These are phyloP conservation scores for Fraxinus excelsior DNA, from an alignment of 257 asterid genomes.

Conservation along the genomic window DNA sequence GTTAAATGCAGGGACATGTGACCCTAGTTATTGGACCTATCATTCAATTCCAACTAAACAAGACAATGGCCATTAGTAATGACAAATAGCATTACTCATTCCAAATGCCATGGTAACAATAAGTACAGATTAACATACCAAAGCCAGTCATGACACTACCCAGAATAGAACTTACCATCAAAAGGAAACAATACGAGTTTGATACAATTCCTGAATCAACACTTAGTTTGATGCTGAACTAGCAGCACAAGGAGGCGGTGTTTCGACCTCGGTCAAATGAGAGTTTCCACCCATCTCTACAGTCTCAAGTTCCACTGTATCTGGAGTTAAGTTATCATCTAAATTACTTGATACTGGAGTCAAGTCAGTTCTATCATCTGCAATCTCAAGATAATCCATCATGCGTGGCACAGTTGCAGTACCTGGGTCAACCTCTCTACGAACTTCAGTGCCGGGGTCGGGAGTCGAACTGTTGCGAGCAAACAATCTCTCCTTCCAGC, in stretches of 20 bases:
- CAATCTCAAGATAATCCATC: conserved; percentile 69
- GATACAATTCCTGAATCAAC: conserved; percentile 23
- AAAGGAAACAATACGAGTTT: conserved; percentile 14
- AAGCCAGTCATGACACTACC: background rate
- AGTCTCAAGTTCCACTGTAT: conserved; percentile 31
- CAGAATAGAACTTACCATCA: conserved; percentile 28
- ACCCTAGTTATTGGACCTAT: too few species aligned
- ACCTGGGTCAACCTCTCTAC: conserved; percentile 44
- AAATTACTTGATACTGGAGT: conserved; percentile 40
- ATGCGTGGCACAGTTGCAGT: conserved; percentile 48
- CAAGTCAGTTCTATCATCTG: conserved; percentile 42
- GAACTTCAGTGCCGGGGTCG: conserved; percentile 48
- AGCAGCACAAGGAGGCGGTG: conserved; percentile 52
- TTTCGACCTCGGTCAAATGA: conserved; percentile 43
- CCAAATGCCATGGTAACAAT: background rate
- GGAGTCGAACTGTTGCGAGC: conserved; percentile 56
- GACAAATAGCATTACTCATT: too few species aligned
- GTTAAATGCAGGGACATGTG: too few species aligned
- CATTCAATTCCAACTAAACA: too few species aligned
- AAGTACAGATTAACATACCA: background rate
- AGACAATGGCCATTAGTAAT: too few species aligned
- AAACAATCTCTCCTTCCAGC: conserved; percentile 94
- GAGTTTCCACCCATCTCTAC: conserved; percentile 30
- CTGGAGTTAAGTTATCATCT: conserved; percentile 32
- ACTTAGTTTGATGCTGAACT: conserved; percentile 53